A percentile compares a stretch with the other conserved stretches of the same genome.
These are phyloP conservation scores for Euphorbia tirucalli DNA, from an alignment of 345 rosid species.

Conservation along the genomic window DNA sequence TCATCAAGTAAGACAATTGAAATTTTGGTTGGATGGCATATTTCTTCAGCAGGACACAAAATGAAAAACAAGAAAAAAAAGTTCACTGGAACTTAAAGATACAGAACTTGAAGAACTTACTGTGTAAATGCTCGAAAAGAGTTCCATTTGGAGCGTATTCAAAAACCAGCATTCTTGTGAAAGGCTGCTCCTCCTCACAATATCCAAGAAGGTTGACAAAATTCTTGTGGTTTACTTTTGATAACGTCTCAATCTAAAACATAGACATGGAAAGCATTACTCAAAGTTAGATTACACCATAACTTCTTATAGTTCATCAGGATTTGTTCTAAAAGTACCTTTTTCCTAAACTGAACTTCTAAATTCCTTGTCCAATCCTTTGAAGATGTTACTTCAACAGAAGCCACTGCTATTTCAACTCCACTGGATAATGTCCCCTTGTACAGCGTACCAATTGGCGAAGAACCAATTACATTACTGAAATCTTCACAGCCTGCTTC, in stretches of 20 bases:
- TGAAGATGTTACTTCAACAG: slow-evolving; percentile 45
- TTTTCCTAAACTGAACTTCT: slow-evolving; percentile 67
- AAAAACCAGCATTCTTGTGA: slow-evolving; percentile 86
- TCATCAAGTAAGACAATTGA: background rate
- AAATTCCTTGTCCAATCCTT: slow-evolving; percentile 63
- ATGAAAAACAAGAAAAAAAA: background rate
- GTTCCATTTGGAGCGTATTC: slow-evolving; percentile 98
- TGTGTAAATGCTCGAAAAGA: slow-evolving; percentile 85
- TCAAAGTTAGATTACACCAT: slow-evolving; percentile 1
- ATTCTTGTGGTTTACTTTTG: slow-evolving; percentile 88
- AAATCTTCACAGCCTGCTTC: slow-evolving; percentile 95
- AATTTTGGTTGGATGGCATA: background rate
- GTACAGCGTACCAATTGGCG: slow-evolving; percentile 62
- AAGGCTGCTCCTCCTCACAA: slow-evolving; percentile 81
- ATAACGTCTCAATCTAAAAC: slow-evolving; percentile 68
- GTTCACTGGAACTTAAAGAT: background rate
- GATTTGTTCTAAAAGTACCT: slow-evolving; percentile 44
- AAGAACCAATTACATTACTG: slow-evolving; percentile 81
- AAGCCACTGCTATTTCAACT: slow-evolving; percentile 80
- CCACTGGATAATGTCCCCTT: slow-evolving; percentile 94
- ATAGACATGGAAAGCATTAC: slow-evolving; percentile 16
- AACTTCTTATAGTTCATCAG: slow-evolving; percentile 1
- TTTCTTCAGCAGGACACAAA: background rate
- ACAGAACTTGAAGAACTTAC: slow-evolving; percentile 42
- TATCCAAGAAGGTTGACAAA: slow-evolving; percentile 82